phyloP scores from a whole-genome alignment of 1,284 basidiomycete species.

The Irpex rosettiformis region DNA sequence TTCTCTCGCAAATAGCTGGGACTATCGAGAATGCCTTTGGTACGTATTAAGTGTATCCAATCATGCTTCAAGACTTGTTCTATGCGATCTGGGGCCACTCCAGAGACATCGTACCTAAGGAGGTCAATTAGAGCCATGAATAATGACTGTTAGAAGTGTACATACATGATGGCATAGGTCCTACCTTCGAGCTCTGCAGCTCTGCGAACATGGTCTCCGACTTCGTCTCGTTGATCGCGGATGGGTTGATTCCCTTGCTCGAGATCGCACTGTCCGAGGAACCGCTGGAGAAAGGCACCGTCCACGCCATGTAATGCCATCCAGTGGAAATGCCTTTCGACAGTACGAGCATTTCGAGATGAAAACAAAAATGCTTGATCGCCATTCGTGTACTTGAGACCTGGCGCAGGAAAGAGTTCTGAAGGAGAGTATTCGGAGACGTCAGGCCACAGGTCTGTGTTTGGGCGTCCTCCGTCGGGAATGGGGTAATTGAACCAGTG shows the following conservation, averaged over 20 bases:
- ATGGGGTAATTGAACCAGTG: slow-evolving; percentile 73
- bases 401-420: slow-evolving; percentile 68
- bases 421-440: slow-evolving; percentile 62
- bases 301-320: slow-evolving; percentile 77
- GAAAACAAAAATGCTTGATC: slow-evolving; percentile 68
- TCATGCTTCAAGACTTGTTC: slow-evolving; percentile 58
- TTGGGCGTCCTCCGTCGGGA: slow-evolving; percentile 61
- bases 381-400: slow-evolving; percentile 50
- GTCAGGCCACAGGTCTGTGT: slow-evolving; percentile 74
- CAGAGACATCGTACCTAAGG: slow-evolving; percentile 72
- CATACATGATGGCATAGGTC: slow-evolving; percentile 77
- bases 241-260: slow-evolving; percentile 48
- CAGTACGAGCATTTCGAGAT: slow-evolving; percentile 68
- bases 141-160: slow-evolving; percentile 13
- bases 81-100: slow-evolving; percentile 58
- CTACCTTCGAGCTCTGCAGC: slow-evolving; percentile 74
- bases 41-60: slow-evolving; percentile 63
- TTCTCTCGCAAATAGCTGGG: slow-evolving; percentile 68
- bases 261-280: slow-evolving; percentile 60
- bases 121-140: slow-evolving; percentile 4
- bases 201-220: slow-evolving; percentile 63
- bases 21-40: slow-evolving; percentile 59
- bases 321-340: slow-evolving; percentile 75
- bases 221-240: slow-evolving; percentile 61
- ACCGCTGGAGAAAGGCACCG: slow-evolving; percentile 75